Evolutionary conservation across 2,329 filamentous ascomycete species (phyloP).

Genomic region (Penicillium sp.): DNA sequence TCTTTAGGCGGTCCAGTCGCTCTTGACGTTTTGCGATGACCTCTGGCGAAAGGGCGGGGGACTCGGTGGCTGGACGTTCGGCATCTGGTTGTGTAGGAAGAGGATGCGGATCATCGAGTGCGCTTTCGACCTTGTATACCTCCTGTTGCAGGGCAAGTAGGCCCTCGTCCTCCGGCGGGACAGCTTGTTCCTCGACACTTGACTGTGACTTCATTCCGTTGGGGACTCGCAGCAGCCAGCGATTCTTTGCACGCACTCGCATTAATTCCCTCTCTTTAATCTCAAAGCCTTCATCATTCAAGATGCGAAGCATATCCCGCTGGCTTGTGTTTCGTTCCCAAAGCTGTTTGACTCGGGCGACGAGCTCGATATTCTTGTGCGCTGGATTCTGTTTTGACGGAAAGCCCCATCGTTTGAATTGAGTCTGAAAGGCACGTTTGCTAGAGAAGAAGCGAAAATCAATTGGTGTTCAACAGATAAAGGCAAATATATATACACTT

Average conservation of each 20-base stretch:
- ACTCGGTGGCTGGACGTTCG: slow-evolving; percentile 18
- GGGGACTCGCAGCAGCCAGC: slow-evolving; percentile 64
- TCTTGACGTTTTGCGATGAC: slow-evolving; percentile 55
- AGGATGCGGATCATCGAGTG: slow-evolving; percentile 31
- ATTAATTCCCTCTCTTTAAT: slow-evolving; percentile 71
- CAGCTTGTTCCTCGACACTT: slow-evolving; percentile 26
- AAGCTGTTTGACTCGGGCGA: slow-evolving; percentile 69
- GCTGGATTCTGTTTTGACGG: slow-evolving; percentile 71
- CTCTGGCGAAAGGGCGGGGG: slow-evolving; percentile 46
- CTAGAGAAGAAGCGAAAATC: slow-evolving; percentile 33
- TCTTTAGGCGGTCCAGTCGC: slow-evolving; percentile 55
- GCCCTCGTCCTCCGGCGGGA: slow-evolving; percentile 37
- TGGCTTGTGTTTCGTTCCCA: slow-evolving; percentile 74
- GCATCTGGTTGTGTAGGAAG: slow-evolving; percentile 23
- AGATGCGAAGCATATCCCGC: slow-evolving; percentile 68
- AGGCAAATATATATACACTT: slow-evolving; percentile 30
- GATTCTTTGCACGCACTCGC: slow-evolving; percentile 67
- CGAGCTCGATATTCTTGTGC: slow-evolving; percentile 66
- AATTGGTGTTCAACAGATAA: slow-evolving; percentile 1
- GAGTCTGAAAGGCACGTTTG: slow-evolving; percentile 73
- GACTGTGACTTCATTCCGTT: slow-evolving; percentile 56
- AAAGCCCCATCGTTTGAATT: slow-evolving; percentile 78
- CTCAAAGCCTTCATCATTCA: slow-evolving; percentile 70
- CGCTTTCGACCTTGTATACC: slow-evolving; percentile 35
- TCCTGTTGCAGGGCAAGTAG: slow-evolving; percentile 43